Evolutionary conservation across 169 alveolate species (phyloP).

Genomic region (Sarcocystis neurona): DNA sequence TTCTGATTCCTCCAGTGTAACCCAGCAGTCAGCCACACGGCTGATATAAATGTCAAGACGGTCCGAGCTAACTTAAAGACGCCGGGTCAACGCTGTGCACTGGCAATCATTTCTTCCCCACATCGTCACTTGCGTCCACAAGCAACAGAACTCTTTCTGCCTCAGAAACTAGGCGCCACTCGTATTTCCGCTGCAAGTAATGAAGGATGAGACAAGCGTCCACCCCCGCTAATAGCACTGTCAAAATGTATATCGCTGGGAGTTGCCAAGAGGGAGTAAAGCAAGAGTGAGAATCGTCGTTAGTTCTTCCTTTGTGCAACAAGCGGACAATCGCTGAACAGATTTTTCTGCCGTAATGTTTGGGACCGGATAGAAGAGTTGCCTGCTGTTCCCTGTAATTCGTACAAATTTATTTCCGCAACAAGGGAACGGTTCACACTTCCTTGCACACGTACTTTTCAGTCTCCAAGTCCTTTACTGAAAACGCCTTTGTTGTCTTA

Average conservation of each 20-base stretch:
- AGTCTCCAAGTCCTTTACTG: neutral
- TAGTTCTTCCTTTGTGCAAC: neutral
- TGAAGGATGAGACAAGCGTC: neutral
- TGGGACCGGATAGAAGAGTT: neutral
- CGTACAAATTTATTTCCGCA: neutral
- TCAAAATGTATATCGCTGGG: no score
- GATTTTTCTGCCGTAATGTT: neutral
- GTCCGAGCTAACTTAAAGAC: neutral
- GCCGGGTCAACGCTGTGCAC: no score
- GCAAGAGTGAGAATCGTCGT: neutral
- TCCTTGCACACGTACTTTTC: neutral
- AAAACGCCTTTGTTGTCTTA: neutral
- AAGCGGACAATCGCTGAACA: neutral
- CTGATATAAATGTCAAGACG: neutral
- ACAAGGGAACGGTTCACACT: neutral
- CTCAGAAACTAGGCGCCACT: neutral
- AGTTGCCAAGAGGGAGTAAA: neutral
- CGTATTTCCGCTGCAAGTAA: neutral
- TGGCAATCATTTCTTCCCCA: neutral
- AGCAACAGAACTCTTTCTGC: neutral
- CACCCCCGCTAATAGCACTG: neutral
- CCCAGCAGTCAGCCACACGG: neutral
- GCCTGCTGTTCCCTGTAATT: neutral
- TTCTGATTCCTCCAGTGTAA: neutral
- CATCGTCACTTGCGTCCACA: neutral